Evolutionary conservation across 768 basidiomycete genomes (phyloP), one percentile per base, ranked within the genome.

Genomic region (Pisolithus marmoratus): DNA sequence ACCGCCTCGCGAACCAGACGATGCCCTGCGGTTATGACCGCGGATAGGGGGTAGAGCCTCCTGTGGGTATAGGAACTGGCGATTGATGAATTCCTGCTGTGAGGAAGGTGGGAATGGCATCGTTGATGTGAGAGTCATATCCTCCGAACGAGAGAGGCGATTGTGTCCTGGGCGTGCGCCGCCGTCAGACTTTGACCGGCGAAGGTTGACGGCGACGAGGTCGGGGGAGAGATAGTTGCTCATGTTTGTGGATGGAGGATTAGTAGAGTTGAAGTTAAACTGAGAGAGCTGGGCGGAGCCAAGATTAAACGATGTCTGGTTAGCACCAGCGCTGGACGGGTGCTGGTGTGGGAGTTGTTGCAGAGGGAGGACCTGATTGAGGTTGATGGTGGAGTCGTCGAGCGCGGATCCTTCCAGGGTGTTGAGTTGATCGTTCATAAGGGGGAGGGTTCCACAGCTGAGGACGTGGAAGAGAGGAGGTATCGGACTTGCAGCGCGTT

Each of bases 61-160:
- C 44, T 69, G 63, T 27, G 74, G 74, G 52, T 74, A 72, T 38
- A 78, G 66, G 65, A 63, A 77, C 49, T 76, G 75, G 37, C 64
- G 67, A 47, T 63, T 63, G 53, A 78, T 69, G 63, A 75, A 74
- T 11, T 75, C 74, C 49, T 70, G 69, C 37, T 76, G 72, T 46
- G 72, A 64, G 11, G 64, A 67, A 14, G 72, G 66, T 22, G 70
- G 70, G 29, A 61, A 70, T 29, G 66, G 0, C 0, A 61, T 2
- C 6, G 62, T 66, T 14, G 66, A 60, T 9, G 68, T 56, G 52
- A 65, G 67, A 24, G 64, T 66, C 38, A 84, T 70, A 60, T 87
- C 87, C 64, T 88, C 86, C 38, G 80, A 82, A 55, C 83, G 81
- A 29, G 77, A 78, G 19, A 74, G 72, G 15, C 85, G 73, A 58